phyloP scores from a whole-genome alignment of 2,329 filamentous ascomycete genomes.

The Pyricularia grisea region DNA sequence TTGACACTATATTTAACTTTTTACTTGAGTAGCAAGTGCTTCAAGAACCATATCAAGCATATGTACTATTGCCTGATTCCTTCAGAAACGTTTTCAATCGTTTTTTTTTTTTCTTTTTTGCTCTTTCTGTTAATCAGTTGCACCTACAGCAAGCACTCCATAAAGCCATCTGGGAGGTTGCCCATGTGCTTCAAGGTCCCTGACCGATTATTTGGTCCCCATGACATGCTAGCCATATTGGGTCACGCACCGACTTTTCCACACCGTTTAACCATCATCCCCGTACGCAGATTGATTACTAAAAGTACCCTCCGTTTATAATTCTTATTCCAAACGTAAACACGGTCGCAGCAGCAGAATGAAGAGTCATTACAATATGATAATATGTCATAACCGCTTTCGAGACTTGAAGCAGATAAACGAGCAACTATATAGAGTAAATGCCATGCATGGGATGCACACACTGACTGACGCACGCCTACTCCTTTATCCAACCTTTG shows the following conservation, averaged over 20 bases:
- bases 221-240: background rate
- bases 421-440: background rate
- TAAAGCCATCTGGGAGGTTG: too few relatives aligned
- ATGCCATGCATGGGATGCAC: background rate
- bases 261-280: background rate
- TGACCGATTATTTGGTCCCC: background rate
- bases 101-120: too few relatives aligned
- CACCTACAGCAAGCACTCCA: too few relatives aligned
- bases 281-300: background rate
- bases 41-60: too few relatives aligned
- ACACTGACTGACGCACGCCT: background rate
- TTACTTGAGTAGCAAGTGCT: too few relatives aligned
- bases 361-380: background rate
- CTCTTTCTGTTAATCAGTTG: too few relatives aligned
- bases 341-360: background rate
- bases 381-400: background rate
- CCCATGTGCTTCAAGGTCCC: too few relatives aligned
- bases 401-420: background rate
- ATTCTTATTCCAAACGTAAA: background rate
- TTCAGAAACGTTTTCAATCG: too few relatives aligned
- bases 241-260: background rate
- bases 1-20: too few relatives aligned
- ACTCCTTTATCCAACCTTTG: constrained; percentile 32
- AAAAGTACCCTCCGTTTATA: background rate
- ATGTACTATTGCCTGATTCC: too few relatives aligned